Evolutionary conservation across 495 filamentous ascomycete species (phyloP), one percentile per base, ranked within the genome.

Genomic region (Aspergillus haitiensis): DNA sequence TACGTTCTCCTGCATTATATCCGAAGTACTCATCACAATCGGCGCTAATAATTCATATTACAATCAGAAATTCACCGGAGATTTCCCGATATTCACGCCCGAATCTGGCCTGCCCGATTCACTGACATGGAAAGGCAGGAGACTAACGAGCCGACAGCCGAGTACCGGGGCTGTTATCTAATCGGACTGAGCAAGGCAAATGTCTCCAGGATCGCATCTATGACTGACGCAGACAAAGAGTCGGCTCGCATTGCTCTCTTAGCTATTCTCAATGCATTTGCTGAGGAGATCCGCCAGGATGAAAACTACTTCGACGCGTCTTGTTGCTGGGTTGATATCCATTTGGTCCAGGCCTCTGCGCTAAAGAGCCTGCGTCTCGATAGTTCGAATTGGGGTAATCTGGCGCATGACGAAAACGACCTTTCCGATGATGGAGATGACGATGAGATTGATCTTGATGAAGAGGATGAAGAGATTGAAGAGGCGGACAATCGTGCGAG

Each of bases 371-470:
- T 54, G 7, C 52, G 16, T 21, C 16, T 55, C 15, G 37, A 59
- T 64, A 21, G 18, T 11, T 55, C 60, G 13, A 18, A 7, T 7
- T 51, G 48, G 48, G 48, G 48, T 11, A 45, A 59, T 59, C 55
- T 35, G 2, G 21, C 32, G 3, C 32, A 51, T 31, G 21, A 51
- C 32, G 45, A 48, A 34, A 11, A 51, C 18, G 48, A 51, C 12
- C 10, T 7, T 0, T 51, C 21, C 3, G 44, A 51, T 34, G 11
- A 13, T 18, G 48, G 34, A 5, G 48, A 51, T 4, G 21, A 32
- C 11, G 48, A 51, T 12, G 48, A 51, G 11, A 33, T 51, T 12
- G 48, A 51, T 34, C 11, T 51, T n/a, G 48, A 51, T 4, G 21
- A 51, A 6, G 21, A 51, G 31, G 48, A 51, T 3, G 48, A 51